Evolutionary conservation across 768 basidiomycete species (phyloP).

Genomic region (Tricholoma furcatifolium): DNA sequence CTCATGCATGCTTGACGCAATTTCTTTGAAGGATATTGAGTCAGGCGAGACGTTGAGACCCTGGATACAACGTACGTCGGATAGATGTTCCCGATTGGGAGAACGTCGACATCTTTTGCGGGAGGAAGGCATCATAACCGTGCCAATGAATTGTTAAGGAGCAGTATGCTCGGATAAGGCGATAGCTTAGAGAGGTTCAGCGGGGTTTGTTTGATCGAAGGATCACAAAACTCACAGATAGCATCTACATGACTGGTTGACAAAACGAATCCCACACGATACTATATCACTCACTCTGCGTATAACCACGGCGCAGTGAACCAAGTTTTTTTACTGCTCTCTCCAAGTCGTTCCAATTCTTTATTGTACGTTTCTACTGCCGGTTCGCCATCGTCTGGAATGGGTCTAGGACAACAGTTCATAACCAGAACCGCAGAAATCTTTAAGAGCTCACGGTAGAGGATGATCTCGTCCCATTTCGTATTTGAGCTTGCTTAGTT

Average conservation of each 20-base stretch:
- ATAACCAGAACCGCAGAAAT: not conserved
- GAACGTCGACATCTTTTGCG: constrained; percentile 81
- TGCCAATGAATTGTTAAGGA: constrained; percentile 67
- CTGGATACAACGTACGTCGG: constrained; percentile 51
- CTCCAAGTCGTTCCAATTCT: constrained; percentile 55
- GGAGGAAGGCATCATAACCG: constrained; percentile 78
- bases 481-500: constrained; percentile 79
- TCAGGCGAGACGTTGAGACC: constrained; percentile 1
- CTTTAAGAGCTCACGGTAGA: constrained; percentile 51
- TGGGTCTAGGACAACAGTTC: constrained; percentile 41
- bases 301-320: constrained; percentile 94
- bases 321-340: constrained; percentile 67
- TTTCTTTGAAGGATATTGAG: constrained; percentile 40
- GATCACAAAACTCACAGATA: constrained; percentile 54
- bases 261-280: not conserved
- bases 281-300: constrained; percentile 68
- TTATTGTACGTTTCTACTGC: constrained; percentile 72
- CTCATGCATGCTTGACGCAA: constrained; percentile 71
- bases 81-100: constrained; percentile 75
- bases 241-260: constrained; percentile 43
- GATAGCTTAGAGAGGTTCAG: constrained; percentile 56
- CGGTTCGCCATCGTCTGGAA: constrained; percentile 76
- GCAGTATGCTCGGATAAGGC: constrained; percentile 75
- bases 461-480: constrained; percentile 79
- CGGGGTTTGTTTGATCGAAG: not conserved